Evolutionary conservation across 176 grass and related monocot genomes (phyloP).

Genomic region (Elaeis guineensis): DNA sequence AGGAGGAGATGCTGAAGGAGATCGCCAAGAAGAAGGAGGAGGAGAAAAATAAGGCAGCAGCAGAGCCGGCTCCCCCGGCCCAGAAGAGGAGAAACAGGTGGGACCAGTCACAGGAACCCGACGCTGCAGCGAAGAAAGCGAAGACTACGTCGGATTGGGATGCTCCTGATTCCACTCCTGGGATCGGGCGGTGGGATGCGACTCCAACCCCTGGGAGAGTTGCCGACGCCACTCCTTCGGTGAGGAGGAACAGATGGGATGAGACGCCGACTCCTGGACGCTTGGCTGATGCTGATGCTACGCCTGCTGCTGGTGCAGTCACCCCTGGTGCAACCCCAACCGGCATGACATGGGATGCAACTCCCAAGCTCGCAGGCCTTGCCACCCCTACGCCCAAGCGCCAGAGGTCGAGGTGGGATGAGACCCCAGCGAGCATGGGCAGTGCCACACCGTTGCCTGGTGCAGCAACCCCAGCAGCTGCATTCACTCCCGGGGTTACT

Average conservation of each 20-base stretch:
- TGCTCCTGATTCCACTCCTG: conserved; percentile 81
- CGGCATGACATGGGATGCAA: conserved; percentile 90
- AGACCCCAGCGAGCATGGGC: conserved; percentile 73
- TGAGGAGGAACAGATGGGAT: conserved; percentile 91
- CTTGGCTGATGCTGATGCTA: conserved; percentile 67
- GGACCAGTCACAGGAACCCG: conserved; percentile 82
- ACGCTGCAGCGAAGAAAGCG: conserved; percentile 44
- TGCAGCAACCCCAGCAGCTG: conserved; percentile 24
- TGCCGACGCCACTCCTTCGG: conserved; percentile 52
- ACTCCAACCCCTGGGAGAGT: conserved; percentile 59
- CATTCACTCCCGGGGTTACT: conserved; percentile 74
- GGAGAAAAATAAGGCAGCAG: conserved; percentile 50
- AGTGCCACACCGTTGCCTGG: conserved; percentile 44
- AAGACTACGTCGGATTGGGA: conserved; percentile 81
- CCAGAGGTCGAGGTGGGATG: conserved; percentile 93
- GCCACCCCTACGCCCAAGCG: conserved; percentile 90
- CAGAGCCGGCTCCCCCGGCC: conserved; percentile 29
- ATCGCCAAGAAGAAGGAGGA: conserved; percentile 81
- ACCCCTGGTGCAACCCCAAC: conserved; percentile 76
- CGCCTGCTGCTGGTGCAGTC: conserved; percentile 48
- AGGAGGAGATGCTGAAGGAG: conserved; percentile 64
- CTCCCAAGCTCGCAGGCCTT: conserved; percentile 70
- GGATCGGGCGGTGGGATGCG: conserved; percentile 76
- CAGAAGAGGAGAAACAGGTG: conserved; percentile 80
- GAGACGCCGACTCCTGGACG: conserved; percentile 93